phyloP scores from a whole-genome alignment of 164 flowering plant species.

The Annona cherimola region DNA sequence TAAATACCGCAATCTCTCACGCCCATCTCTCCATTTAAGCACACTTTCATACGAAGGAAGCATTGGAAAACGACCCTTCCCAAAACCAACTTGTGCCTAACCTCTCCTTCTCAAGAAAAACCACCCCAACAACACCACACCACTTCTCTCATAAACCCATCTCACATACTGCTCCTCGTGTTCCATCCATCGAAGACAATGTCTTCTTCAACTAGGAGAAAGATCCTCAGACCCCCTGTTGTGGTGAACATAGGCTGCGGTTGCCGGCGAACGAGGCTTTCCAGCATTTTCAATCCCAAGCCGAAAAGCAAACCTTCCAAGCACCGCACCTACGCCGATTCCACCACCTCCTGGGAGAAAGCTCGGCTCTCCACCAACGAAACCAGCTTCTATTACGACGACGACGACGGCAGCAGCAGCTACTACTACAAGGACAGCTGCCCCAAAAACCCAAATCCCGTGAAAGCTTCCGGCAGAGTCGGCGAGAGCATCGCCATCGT shows the following conservation, averaged over 20 bases:
- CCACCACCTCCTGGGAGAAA: constrained; percentile 29
- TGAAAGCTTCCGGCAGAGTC: constrained; percentile 22
- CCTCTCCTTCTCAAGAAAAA: constrained; percentile 6
- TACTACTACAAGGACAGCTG: constrained; percentile 6
- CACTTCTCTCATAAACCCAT: too few species aligned
- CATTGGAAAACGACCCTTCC: background rate
- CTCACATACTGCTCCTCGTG: too few species aligned
- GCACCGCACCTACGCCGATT: constrained; percentile 2
- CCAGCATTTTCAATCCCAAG: constrained; percentile 42
- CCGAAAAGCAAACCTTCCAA: constrained; percentile 19
- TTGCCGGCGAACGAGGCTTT: constrained; percentile 50
- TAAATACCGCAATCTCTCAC: background rate
- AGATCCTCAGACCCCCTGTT: constrained; percentile 32
- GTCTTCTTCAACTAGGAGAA: constrained; percentile 27
- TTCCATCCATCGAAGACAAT: background rate
- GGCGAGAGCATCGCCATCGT: constrained; percentile 53
- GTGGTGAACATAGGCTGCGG: constrained; percentile 54
- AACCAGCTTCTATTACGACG: background rate
- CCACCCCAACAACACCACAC: background rate
- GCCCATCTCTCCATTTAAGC: constrained; percentile 1
- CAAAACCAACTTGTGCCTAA: background rate
- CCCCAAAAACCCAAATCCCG: constrained; percentile 13
- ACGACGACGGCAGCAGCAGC: constrained; percentile 9
- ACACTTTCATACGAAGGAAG: constrained; percentile 4
- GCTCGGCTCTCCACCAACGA: background rate